These are phyloP conservation scores for Paramecium pentaurelia DNA, from an alignment of 73 alveolate species.

Conservation along the genomic window DNA sequence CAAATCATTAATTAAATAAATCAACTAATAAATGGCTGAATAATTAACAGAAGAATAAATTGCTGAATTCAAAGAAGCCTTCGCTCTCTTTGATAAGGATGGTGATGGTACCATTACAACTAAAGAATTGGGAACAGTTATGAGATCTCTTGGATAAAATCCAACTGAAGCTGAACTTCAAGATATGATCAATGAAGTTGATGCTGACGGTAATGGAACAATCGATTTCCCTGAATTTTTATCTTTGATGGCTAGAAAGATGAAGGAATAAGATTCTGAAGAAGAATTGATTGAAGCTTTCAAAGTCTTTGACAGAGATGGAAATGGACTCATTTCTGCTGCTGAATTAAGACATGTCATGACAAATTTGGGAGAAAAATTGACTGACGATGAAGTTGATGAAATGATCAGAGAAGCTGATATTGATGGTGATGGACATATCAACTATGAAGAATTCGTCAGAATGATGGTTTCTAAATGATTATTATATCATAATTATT, in stretches of 20 bases:
- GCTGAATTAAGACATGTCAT: constrained; percentile 57
- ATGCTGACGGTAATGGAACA: constrained; percentile 50
- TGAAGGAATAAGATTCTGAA: constrained; percentile 66
- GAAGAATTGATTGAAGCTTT: constrained; percentile 92
- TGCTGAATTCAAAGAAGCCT: constrained; percentile 89
- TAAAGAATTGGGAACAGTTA: constrained; percentile 79
- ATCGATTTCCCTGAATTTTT: constrained; percentile 50
- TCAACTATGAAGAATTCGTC: constrained; percentile 68
- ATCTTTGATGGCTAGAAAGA: constrained; percentile 55
- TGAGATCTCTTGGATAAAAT: constrained; percentile 66
- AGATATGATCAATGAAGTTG: constrained; percentile 38
- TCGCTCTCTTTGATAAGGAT: constrained; percentile 88
- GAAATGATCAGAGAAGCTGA: constrained; percentile 70
- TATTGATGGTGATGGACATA: constrained; percentile 61
- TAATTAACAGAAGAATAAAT: constrained; percentile 78
- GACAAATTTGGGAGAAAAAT: constrained; percentile 67
- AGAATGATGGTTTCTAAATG: constrained; percentile 71
- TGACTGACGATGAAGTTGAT: constrained; percentile 67
- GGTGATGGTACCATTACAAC: constrained; percentile 84
- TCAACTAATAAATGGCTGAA: not conserved
- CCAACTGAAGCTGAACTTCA: constrained; percentile 53
- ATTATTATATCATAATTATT: not conserved
- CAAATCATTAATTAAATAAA: not conserved
- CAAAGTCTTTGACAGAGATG: constrained; percentile 79
- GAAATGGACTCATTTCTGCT: constrained; percentile 52